phyloP scores from a whole-genome alignment of 495 filamentous ascomycete species.

The Penicillium roqueforti region DNA sequence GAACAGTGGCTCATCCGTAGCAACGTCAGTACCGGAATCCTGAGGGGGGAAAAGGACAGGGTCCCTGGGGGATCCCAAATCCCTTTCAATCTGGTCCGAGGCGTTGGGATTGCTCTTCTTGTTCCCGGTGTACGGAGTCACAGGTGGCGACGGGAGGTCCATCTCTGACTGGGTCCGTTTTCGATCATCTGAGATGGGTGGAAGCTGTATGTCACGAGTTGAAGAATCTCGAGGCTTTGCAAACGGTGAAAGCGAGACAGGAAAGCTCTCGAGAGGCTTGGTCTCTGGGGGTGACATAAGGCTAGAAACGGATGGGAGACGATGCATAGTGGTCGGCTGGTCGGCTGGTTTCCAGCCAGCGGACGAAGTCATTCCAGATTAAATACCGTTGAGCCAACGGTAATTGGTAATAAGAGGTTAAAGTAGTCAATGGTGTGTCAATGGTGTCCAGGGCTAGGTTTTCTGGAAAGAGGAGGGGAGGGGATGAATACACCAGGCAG shows the following conservation, averaged over 20 bases:
- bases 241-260: slow-evolving; percentile 34
- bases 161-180: slow-evolving; percentile 47
- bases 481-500: background rate
- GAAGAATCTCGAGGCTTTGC: slow-evolving; percentile 28
- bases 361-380: slow-evolving; percentile 29
- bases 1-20: slow-evolving; percentile 56
- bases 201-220: slow-evolving; percentile 42
- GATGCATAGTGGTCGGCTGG: slow-evolving; percentile 43
- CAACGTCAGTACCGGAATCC: slow-evolving; percentile 38
- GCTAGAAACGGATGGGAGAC: slow-evolving; percentile 51
- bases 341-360: slow-evolving; percentile 20
- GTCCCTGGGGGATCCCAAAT: slow-evolving; percentile 45
- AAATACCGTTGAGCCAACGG: slow-evolving; percentile 2
- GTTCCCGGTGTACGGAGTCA: slow-evolving; percentile 60
- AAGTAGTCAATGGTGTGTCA: slow-evolving; percentile 2
- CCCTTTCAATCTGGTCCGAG: slow-evolving; percentile 39
- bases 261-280: slow-evolving; percentile 59
- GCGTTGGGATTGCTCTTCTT: slow-evolving; percentile 45
- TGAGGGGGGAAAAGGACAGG: slow-evolving; percentile 58
- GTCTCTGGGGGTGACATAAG: slow-evolving; percentile 75
- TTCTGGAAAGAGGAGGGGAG: background rate
- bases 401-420: slow-evolving; percentile 2
- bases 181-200: slow-evolving; percentile 47
- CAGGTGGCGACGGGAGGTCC: slow-evolving; percentile 64
- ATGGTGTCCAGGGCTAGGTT: background rate